Evolutionary conservation across 2,329 filamentous ascomycete species (phyloP), one percentile per base, ranked within the genome.

Genomic region (Sarocladium kiliense): DNA sequence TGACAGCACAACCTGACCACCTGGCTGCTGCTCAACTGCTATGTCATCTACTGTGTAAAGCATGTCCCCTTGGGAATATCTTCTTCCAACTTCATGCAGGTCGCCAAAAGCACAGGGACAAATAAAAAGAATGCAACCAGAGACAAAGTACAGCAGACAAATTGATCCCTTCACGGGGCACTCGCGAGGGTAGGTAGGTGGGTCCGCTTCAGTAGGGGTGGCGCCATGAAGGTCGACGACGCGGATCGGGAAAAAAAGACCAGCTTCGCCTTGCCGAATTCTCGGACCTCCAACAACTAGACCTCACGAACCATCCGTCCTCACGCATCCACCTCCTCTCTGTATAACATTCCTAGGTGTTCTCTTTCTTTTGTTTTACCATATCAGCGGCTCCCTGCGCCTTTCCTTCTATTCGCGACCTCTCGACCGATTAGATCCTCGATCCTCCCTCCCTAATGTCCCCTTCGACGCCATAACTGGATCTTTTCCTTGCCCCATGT

Each of bases 141-240:
- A n/a, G n/a, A 32, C 30, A 32, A 12, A 32, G n/a, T 25, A 18
- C 18, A 18, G 18, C n/a, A 25, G 37, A 9, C 37, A n/a, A 16
- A 9, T 41, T 41, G 37, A 18, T 16, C 14, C n/a, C 37, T 41
- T 41, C 14, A 6, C 14, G n/a, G n/a, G n/a, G n/a, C 14, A 41
- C n/a, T 18, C 37, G 5, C 5, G 37, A 5, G 7, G 14, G 7
- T 7, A 41, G 6, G n/a, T 30, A 7, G 45, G 45, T 32, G 27
- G 34, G 30, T 53, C 49, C 18, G 34, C 49, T 53, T 18, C 36
- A n/a, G n/a, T 32, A 30, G 34, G 7, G 37, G 53, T 54, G 53
- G 53, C 36, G 41, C 53, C 53, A 44, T 54, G 36, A 54, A n/a
- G 10, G 37, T 32, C 37, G n/a, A 32, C 34, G 36, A 54, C 37